phyloP scores from a whole-genome alignment of 441 rosid species.

The Arabidopsis hybrid region DNA sequence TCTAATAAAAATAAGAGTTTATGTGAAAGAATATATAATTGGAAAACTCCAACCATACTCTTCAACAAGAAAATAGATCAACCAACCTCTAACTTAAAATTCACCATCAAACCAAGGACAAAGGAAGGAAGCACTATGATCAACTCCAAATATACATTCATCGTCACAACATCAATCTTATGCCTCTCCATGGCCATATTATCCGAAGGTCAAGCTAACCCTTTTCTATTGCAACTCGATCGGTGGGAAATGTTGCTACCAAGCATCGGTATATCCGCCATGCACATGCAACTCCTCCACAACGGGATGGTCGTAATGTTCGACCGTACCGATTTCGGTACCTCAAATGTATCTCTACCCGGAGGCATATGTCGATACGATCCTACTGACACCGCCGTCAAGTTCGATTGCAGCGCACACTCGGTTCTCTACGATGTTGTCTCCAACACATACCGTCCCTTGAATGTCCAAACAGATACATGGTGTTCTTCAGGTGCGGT shows the following conservation, averaged over 20 bases:
- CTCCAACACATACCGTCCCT: constrained; percentile 66
- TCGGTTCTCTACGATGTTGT: constrained; percentile 67
- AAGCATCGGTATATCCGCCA: constrained; percentile 79
- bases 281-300: constrained; percentile 88
- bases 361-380: constrained; percentile 62
- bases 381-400: constrained; percentile 48
- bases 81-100: constrained; percentile 39
- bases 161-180: constrained; percentile 30
- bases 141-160: constrained; percentile 30
- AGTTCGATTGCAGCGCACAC: constrained; percentile 78
- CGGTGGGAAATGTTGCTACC: constrained; percentile 39
- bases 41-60: constrained; percentile 28
- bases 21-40: constrained; percentile 25
- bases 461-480: constrained; percentile 73
- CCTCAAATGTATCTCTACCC: constrained; percentile 71
- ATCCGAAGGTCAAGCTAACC: constrained; percentile 13
- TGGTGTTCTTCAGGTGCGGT: constrained; percentile 93
- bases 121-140: constrained; percentile 23
- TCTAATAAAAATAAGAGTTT: neutral
- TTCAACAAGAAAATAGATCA: constrained; percentile 33
- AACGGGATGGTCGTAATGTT: constrained; percentile 79
- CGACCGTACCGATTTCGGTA: constrained; percentile 90
- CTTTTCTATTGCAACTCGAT: constrained; percentile 36
- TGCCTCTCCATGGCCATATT: constrained; percentile 28
- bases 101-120: constrained; percentile 40